Conservation (phyloP, 768 basidiomycete genomes). For the Clathrus columnatus region DNA sequence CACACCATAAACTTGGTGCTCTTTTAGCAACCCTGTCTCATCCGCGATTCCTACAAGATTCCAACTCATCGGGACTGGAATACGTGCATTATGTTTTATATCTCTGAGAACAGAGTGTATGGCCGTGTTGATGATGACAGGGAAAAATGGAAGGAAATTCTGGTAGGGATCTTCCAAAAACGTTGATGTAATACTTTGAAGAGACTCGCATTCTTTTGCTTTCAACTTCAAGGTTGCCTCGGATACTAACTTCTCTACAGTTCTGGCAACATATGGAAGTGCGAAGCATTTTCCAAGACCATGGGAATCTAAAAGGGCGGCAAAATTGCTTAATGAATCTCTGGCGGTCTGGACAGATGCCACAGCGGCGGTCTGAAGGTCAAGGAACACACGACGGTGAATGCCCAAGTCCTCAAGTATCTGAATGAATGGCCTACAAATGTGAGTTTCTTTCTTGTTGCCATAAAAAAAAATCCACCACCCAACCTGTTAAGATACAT, state of each 20-base stretch:
- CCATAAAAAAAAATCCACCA: neutral
- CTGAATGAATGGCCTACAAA: conserved; percentile 59
- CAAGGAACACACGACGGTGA: conserved; percentile 43
- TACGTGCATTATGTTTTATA: conserved; percentile 69
- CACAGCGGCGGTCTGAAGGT: conserved; percentile 53
- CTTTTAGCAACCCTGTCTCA: conserved; percentile 52
- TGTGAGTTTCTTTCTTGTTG: neutral
- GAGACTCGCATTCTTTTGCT: conserved; percentile 4
- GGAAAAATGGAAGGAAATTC: conserved; percentile 30
- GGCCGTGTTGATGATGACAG: conserved; percentile 48
- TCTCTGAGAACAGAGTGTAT: conserved; percentile 59
- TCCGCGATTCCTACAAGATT: conserved; percentile 77
- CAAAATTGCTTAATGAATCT: conserved; percentile 43
- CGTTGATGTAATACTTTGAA: conserved; percentile 29
- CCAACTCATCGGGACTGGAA: conserved; percentile 58
- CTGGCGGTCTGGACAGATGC: conserved; percentile 50
- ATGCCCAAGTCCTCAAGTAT: conserved; percentile 71
- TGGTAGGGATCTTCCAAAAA: neutral
- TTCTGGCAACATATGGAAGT: conserved; percentile 42
- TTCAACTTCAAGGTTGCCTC: neutral
- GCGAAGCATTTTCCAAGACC: conserved; percentile 37
- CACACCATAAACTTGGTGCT: conserved; percentile 62
- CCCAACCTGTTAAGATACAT: conserved; percentile 67
- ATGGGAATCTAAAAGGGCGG: conserved; percentile 40
- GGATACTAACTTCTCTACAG: conserved; percentile 8